Conservation (phyloP, 148 eudicot species). For the Spergularia marina region DNA sequence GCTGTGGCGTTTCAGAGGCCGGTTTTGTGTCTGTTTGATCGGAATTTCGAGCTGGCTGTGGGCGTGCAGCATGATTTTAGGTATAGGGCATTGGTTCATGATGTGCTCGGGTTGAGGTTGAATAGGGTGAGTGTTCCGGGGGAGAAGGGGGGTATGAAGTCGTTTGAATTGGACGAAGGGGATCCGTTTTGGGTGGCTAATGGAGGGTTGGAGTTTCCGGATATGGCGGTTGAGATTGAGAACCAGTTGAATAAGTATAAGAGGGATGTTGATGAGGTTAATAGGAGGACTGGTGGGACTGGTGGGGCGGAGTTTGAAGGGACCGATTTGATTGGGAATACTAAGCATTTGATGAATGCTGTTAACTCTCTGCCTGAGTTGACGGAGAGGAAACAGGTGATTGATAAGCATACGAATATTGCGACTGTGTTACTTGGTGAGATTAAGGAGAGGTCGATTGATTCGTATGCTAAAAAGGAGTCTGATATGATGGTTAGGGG, state of each 20-base stretch:
- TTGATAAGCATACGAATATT: conserved; percentile 91
- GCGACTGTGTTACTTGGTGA: conserved; percentile 84
- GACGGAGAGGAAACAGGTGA: conserved; percentile 87
- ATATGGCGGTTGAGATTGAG: conserved; percentile 92
- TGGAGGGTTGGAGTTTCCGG: conserved; percentile 86
- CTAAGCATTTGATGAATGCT: conserved; percentile 93
- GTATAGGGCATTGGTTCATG: conserved; percentile 92
- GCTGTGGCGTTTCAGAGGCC: conserved; percentile 81
- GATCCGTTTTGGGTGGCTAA: conserved; percentile 89
- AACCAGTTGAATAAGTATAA: conserved; percentile 83
- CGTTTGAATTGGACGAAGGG: conserved; percentile 65
- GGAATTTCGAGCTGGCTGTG: conserved; percentile 79
- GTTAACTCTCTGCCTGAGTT: conserved; percentile 91
- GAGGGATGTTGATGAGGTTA: conserved; percentile 91
- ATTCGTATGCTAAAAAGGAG: conserved; percentile 87
- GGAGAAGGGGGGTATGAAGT: conserved; percentile 83
- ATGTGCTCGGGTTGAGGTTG: conserved; percentile 80
- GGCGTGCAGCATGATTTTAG: conserved; percentile 96
- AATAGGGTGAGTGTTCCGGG: conserved; percentile 79
- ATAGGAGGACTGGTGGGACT: conserved; percentile 77
- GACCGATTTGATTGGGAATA: conserved; percentile 86
- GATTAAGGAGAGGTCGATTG: conserved; percentile 86
- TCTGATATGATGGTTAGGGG: conserved; percentile 93
- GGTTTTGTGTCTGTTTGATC: conserved; percentile 74
- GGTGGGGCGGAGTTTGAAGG: conserved; percentile 90